Base-by-base conservation (phyloP, 2,329 filamentous ascomycete species). In the Apiospora phragmitis region DNA sequence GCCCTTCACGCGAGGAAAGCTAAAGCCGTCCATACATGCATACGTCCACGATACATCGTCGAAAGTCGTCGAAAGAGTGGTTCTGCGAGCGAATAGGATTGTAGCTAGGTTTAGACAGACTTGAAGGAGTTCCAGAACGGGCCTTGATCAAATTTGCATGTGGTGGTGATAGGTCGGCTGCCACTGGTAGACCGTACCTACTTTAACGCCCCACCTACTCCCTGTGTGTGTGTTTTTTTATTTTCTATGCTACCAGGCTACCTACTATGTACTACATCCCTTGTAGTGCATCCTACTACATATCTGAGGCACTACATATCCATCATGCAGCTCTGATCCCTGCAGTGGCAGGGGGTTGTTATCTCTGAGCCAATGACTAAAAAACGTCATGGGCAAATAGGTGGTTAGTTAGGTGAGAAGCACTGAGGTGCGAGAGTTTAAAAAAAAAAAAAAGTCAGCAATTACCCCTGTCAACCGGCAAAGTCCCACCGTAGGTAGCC, bases 51-150 rank as follows among this genome's bases (percentile, higher is more conserved):
- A 62, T 62, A 62, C 55, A 62, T 62, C 55, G 55, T 62, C 32
- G 14, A n/a, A n/a, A n/a, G n/a, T n/a, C n/a, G n/a, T n/a, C n/a
- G 38, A 62, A 62, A 62, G 55, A 62, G 29, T 62, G 55, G 55
- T 12, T n/a, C 55, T n/a, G 18, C 55, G 32, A 21, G 55, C 55
- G 55, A 62, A 35, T 62, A 62, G 32, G 29, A 62, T 62, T 62
- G 55, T 21, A n/a, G 55, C 55, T 62, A 62, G 32, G 55, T 62
- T 62, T 62, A 21, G 55, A 62, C 29, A 62, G 55, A 18, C 55
- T 35, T 38, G 55, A 62, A 35, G 29, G 55, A 24, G 55, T 62
- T 38, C 55, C 55, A 62, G 55, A 62, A 62, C 18, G 32, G 55
- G 32, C 55, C 55, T 38, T 3, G 32, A 38, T 38, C 29, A 62